Conservation (phyloP, 176 grass and related monocot genomes). For the Typha latifolia region DNA sequence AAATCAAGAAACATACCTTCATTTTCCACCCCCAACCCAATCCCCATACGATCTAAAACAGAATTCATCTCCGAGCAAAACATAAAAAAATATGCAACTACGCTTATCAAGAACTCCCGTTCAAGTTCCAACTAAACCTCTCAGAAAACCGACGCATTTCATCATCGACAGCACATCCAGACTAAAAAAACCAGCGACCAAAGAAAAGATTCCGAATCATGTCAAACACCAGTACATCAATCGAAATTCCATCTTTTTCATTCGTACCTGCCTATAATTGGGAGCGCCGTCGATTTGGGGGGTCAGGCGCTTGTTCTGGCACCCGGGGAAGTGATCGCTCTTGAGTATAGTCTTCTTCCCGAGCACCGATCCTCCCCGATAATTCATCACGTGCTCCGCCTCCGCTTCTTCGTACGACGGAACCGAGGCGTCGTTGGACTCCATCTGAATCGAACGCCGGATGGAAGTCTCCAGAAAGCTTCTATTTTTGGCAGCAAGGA, state of each 20-base stretch:
- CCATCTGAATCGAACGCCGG: neutral
- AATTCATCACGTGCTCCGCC: constrained; percentile 79
- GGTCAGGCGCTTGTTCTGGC: constrained; percentile 85
- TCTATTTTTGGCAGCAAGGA: neutral
- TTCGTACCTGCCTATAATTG: constrained; percentile 77
- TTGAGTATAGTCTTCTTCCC: constrained; percentile 99
- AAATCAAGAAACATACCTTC: no score
- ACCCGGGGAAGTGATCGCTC: constrained; percentile 95
- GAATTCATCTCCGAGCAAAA: no score
- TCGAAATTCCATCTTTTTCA: neutral
- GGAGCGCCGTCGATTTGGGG: constrained; percentile 97
- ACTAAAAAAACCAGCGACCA: neutral
- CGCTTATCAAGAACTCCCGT: no score
- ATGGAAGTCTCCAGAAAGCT: neutral
- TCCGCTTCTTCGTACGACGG: neutral
- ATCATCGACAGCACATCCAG: no score
- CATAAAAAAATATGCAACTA: no score
- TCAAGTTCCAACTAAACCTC: no score
- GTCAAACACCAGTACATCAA: no score
- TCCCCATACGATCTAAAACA: no score
- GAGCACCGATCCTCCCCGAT: constrained; percentile 83
- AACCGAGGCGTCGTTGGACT: neutral
- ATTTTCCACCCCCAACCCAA: no score
- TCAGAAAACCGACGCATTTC: no score
- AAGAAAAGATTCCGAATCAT: no score